These are phyloP conservation scores for Diutina neorugosa DNA, from an alignment of 1,139 yeast species.

Conservation along the genomic window DNA sequence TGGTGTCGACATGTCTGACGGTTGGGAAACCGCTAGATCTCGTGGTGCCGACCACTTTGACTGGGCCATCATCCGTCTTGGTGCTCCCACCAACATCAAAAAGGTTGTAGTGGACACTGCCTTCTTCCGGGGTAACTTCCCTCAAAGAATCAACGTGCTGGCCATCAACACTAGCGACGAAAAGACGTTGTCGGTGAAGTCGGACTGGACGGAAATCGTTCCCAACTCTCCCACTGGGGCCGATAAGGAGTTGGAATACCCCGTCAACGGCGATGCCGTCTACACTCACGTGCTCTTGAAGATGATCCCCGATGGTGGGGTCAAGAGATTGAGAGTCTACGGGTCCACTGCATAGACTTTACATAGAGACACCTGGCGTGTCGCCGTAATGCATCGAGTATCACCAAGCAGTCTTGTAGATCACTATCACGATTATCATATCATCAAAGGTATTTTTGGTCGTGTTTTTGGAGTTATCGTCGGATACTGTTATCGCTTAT, in stretches of 20 bases:
- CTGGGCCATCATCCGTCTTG: conserved; percentile 79
- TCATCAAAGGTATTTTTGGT: no score
- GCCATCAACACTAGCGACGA: conserved; percentile 29
- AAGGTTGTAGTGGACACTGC: conserved; percentile 78
- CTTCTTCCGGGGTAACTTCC: conserved; percentile 87
- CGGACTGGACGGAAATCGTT: conserved; percentile 54
- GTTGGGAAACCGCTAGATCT: conserved; percentile 96
- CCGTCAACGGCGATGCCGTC: conserved; percentile 9
- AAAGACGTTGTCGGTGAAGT: conserved; percentile 6
- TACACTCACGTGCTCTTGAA: conserved; percentile 65
- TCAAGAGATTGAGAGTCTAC: conserved; percentile 74
- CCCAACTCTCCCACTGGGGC: conserved; percentile 63
- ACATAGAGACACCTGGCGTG: neutral
- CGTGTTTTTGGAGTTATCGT: no score
- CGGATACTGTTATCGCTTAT: neutral
- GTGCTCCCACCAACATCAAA: conserved; percentile 45
- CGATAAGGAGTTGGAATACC: conserved; percentile 50
- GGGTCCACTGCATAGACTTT: conserved; percentile 28
- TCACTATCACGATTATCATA: neutral
- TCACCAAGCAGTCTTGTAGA: no score
- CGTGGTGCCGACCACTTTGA: conserved; percentile 75
- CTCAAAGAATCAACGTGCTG: conserved; percentile 60
- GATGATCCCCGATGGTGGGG: conserved; percentile 93
- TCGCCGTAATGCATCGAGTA: neutral
- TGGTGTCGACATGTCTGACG: conserved; percentile 93